Percentiles rank a stretch among this genome's conserved stretches.
Evolutionary conservation across 148 eudicot genomes (phyloP).

Genomic region (Chenopodium formosanum): DNA sequence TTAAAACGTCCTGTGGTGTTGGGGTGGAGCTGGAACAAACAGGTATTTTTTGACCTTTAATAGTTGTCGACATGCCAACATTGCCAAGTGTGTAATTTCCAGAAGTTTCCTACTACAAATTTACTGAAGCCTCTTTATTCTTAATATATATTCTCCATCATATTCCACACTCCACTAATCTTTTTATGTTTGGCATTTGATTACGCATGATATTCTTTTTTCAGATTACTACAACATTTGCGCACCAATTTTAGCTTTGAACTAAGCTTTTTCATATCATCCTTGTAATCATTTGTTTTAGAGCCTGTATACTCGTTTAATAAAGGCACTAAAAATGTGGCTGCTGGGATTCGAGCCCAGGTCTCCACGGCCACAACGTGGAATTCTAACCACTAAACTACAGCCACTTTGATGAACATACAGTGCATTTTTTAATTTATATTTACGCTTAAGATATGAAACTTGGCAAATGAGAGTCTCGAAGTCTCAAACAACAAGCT

Average conservation of each 20-base stretch:
- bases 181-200: background rate
- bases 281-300: background rate
- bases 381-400: background rate
- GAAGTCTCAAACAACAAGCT: no score
- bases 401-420: background rate
- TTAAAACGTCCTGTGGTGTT: background rate
- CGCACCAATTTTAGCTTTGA: background rate
- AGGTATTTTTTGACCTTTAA: background rate
- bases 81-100: background rate
- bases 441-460: no score
- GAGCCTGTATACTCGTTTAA: no score
- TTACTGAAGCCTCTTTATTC: background rate
- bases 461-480: no score
- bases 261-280: background rate
- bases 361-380: no score
- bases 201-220: slow-evolving; percentile 9
- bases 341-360: no score
- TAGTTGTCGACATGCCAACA: background rate
- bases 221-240: background rate
- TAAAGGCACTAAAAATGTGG: no score
- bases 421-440: no score
- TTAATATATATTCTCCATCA: slow-evolving; percentile 1
- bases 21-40: background rate
- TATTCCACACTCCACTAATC: slow-evolving; percentile 2
- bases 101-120: background rate